These are phyloP conservation scores for Wallacemonas collosoma DNA, from an alignment of 208 protist species.

Conservation along the genomic window DNA sequence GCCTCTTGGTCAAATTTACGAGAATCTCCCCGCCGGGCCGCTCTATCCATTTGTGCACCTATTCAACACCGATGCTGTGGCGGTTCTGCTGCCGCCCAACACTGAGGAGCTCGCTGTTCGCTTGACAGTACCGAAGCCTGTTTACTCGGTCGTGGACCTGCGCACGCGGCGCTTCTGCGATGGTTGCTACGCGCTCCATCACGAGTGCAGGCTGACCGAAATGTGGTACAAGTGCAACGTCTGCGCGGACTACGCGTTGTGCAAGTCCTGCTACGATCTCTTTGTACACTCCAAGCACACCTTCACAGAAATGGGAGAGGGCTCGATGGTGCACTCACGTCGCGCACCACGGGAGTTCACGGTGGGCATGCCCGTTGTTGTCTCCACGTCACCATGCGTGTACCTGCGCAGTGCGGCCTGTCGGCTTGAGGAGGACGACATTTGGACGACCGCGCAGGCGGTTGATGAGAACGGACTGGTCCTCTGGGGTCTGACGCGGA, in stretches of 20 bases:
- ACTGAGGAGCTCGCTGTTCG: constrained; percentile 44
- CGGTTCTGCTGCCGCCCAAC: constrained; percentile 79
- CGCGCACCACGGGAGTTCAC: constrained; percentile 41
- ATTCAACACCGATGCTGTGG: constrained; percentile 89
- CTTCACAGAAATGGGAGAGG: constrained; percentile 82
- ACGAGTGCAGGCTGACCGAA: constrained; percentile 45
- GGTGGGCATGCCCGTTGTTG: constrained; percentile 72
- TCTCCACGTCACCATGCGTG: constrained; percentile 57
- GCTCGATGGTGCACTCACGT: constrained; percentile 57
- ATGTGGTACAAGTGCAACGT: constrained; percentile 92
- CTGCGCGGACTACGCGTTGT: constrained; percentile 88
- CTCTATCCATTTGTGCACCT: constrained; percentile 89
- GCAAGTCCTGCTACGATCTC: constrained; percentile 71
- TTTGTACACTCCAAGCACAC: constrained; percentile 86
- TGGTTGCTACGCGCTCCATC: constrained; percentile 61
- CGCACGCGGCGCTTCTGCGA: constrained; percentile 72
- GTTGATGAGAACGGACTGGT: constrained; percentile 68
- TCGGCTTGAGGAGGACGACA: constrained; percentile 58
- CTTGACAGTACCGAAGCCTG: constrained; percentile 71
- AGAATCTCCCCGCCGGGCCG: constrained; percentile 69
- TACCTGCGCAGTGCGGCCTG: constrained; percentile 87
- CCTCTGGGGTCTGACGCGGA: constrained; percentile 81
- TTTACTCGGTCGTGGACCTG: constrained; percentile 53
- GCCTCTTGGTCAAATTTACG: constrained; percentile 75
- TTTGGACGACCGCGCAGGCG: constrained; percentile 78